Conservation (phyloP, 331 rosid species). For the Quercus lobata region DNA sequence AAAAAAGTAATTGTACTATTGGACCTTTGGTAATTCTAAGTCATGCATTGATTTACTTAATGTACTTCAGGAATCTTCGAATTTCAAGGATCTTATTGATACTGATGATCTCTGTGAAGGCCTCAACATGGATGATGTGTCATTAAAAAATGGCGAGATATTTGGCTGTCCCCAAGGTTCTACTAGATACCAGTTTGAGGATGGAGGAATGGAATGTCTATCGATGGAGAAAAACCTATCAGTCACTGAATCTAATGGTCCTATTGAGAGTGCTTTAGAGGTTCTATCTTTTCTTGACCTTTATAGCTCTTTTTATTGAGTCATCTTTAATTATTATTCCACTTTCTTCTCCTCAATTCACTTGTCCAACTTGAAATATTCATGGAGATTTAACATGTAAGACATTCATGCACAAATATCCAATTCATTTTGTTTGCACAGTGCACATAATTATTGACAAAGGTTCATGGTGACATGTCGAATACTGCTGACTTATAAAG, state of each 20-base stretch:
- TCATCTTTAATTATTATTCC: neutral
- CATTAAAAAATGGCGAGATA: constrained; percentile 41
- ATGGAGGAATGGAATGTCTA: constrained; percentile 51
- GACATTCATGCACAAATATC: neutral
- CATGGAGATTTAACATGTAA: neutral
- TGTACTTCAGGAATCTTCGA: constrained; percentile 41
- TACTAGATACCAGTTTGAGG: constrained; percentile 40
- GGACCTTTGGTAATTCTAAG: neutral
- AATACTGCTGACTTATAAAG: neutral
- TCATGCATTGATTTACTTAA: neutral
- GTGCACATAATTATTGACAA: neutral
- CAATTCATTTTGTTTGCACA: neutral
- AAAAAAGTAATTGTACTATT: neutral
- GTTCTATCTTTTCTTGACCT: constrained; percentile 21
- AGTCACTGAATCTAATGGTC: constrained; percentile 52
- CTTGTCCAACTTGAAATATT: neutral
- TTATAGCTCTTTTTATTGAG: neutral
- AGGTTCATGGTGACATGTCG: neutral
- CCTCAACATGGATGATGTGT: constrained; percentile 42
- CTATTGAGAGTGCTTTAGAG: constrained; percentile 55
- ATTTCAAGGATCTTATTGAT: constrained; percentile 45
- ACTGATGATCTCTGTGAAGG: constrained; percentile 43
- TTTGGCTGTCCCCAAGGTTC: constrained; percentile 46
- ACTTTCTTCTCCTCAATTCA: neutral
- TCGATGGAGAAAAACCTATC: constrained; percentile 52